Conservation (phyloP, 176 grass and related monocot genomes). For the Juncus inflexus region DNA sequence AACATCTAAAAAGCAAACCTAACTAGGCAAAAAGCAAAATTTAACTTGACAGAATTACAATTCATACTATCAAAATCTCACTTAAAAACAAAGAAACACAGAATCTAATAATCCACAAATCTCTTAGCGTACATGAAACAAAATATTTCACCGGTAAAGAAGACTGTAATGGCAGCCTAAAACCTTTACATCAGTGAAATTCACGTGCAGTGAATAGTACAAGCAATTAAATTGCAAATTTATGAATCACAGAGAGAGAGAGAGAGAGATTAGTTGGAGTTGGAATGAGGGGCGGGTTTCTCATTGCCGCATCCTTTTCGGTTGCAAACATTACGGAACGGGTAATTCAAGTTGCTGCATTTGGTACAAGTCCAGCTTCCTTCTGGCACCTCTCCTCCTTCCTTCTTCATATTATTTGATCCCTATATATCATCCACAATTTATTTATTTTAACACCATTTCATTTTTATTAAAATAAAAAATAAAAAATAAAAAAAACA, state of each 20-base stretch:
- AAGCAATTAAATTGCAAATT: neutral
- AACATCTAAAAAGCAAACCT: too few relatives aligned
- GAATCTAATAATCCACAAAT: too few relatives aligned
- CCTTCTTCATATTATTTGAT: constrained; percentile 37
- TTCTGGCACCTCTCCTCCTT: constrained; percentile 57
- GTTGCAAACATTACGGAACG: constrained; percentile 73
- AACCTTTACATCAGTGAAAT: constrained; percentile 7
- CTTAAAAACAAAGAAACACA: too few relatives aligned
- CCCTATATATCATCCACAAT: constrained; percentile 21
- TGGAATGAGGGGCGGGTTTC: constrained; percentile 34
- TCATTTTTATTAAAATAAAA: constrained; percentile 1
- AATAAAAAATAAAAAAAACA: constrained; percentile 1
- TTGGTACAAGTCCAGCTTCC: constrained; percentile 88
- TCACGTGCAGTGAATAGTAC: too few relatives aligned
- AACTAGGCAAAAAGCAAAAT: too few relatives aligned
- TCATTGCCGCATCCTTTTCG: constrained; percentile 65
- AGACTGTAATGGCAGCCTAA: neutral
- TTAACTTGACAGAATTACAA: too few relatives aligned
- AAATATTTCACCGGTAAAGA: constrained; percentile 19
- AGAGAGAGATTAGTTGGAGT: constrained; percentile 19
- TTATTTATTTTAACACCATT: constrained; percentile 6
- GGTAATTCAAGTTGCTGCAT: constrained; percentile 88
- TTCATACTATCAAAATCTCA: too few relatives aligned
- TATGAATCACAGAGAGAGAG: constrained; percentile 20
- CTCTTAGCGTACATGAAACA: too few relatives aligned